Evolutionary conservation across 495 filamentous ascomycete genomes (phyloP).

Genomic region (Clohesyomyces aquaticus): DNA sequence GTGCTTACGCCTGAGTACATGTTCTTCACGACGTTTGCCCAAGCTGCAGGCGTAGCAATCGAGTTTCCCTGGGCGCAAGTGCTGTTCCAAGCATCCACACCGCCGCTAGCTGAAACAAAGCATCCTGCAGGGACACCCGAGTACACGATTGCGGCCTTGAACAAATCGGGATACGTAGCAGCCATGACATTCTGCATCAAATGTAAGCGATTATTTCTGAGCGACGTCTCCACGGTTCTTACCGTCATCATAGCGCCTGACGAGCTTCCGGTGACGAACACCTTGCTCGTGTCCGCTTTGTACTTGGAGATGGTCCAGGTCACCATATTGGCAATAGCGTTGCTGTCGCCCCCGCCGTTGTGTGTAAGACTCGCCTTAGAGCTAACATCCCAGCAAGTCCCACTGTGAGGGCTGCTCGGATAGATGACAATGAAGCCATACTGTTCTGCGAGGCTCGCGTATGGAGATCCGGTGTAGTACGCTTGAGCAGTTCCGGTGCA

Average conservation of each 20-base stretch:
- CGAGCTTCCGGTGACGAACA: conserved; percentile 58
- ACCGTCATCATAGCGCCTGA: conserved; percentile 63
- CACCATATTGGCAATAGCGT: conserved; percentile 61
- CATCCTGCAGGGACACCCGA: conserved; percentile 65
- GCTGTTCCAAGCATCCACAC: conserved; percentile 55
- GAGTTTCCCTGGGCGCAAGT: conserved; percentile 58
- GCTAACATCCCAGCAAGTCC: conserved; percentile 62
- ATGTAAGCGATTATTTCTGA: conserved; percentile 52
- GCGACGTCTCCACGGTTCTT: conserved; percentile 51
- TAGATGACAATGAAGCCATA: conserved; percentile 62
- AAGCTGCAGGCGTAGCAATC: conserved; percentile 53
- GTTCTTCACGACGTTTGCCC: conserved; percentile 55
- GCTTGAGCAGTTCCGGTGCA: conserved; percentile 40
- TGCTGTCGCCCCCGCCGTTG: conserved; percentile 58
- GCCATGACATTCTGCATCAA: conserved; percentile 57
- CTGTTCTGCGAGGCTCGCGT: conserved; percentile 51
- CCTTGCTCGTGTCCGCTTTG: conserved; percentile 51
- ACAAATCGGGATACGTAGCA: conserved; percentile 62
- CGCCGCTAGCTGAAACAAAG: conserved; percentile 50
- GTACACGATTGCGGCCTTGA: conserved; percentile 61
- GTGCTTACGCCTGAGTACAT: conserved; percentile 59
- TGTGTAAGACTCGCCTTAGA: conserved; percentile 49
- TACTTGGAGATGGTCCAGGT: conserved; percentile 56
- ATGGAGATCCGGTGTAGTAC: conserved; percentile 41
- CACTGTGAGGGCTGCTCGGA: conserved; percentile 51